Conservation (phyloP, 1,284 basidiomycete genomes). For the Ceratobasidium sp. region DNA sequence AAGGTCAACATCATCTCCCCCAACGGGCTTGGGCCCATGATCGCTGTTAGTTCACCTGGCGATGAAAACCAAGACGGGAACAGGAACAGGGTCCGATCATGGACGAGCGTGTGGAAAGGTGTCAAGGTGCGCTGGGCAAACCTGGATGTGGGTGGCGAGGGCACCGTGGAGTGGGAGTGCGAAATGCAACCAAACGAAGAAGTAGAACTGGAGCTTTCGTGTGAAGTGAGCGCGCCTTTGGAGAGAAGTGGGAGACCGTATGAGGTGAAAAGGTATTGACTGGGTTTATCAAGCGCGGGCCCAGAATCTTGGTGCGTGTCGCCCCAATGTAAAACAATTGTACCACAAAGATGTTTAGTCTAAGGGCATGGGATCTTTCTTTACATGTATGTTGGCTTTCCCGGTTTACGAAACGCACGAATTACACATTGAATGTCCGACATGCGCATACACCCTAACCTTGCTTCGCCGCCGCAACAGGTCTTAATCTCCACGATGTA, state of each 20-base stretch:
- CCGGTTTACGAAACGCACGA: too few species aligned
- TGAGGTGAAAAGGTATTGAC: not conserved
- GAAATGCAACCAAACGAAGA: constrained; percentile 46
- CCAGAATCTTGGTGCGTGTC: constrained; percentile 1
- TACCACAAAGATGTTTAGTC: not conserved
- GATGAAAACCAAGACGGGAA: constrained; percentile 11
- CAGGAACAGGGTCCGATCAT: constrained; percentile 27
- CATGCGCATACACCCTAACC: too few species aligned
- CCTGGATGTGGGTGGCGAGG: constrained; percentile 46
- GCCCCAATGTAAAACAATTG: not conserved
- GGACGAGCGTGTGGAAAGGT: constrained; percentile 36
- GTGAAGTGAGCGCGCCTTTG: constrained; percentile 49
- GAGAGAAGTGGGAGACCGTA: constrained; percentile 45
- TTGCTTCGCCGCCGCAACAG: not conserved
- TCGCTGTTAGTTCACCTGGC: constrained; percentile 23
- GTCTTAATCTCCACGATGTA: constrained; percentile 17
- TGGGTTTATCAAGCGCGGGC: not conserved
- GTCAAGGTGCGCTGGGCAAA: constrained; percentile 42
- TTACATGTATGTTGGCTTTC: constrained; percentile 23
- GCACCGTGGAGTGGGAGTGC: constrained; percentile 50
- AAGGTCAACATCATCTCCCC: constrained; percentile 50
- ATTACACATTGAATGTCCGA: too few species aligned
- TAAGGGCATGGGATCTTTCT: not conserved
- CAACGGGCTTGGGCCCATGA: constrained; percentile 34
- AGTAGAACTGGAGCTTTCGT: constrained; percentile 48